Percentiles rank a stretch among this genome's conserved stretches.
Evolutionary conservation across 352 stramenopile genomes (phyloP).

Genomic region (Globisporangium nodosum): DNA sequence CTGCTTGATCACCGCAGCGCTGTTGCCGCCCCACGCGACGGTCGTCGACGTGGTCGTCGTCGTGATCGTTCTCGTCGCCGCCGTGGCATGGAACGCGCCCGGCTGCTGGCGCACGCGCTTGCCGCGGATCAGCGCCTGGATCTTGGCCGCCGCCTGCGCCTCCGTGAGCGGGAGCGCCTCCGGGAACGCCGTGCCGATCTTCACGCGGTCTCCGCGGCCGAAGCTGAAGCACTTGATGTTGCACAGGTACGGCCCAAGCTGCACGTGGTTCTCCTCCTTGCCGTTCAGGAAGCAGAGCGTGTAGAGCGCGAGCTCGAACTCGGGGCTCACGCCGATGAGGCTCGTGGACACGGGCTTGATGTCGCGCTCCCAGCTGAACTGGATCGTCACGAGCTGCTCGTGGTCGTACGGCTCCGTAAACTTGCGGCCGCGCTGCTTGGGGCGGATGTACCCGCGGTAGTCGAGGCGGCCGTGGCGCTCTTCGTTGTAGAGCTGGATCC

Average conservation of each 20-base stretch:
- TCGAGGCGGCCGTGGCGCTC: constrained; percentile 90
- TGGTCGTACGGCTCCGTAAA: constrained; percentile 75
- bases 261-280: constrained; percentile 82
- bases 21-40: constrained; percentile 12
- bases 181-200: constrained; percentile 80
- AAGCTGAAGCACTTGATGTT: constrained; percentile 91
- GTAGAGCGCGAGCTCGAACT: constrained; percentile 97
- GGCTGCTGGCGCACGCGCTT: constrained; percentile 26
- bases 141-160: constrained; percentile 67
- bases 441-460: constrained; percentile 93
- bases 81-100: background rate
- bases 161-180: constrained; percentile 69
- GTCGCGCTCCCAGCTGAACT: constrained; percentile 90
- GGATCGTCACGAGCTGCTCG: constrained; percentile 92
- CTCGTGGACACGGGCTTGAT: constrained; percentile 90
- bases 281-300: constrained; percentile 93
- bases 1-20: constrained; percentile 5
- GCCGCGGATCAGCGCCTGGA: constrained; percentile 63
- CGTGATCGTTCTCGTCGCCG: background rate
- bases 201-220: constrained; percentile 57
- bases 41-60: constrained; percentile 7
- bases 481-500: constrained; percentile 96
- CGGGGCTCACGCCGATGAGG: constrained; percentile 92
- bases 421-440: constrained; percentile 59
- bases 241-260: constrained; percentile 78